phyloP scores from a whole-genome alignment of 176 grass and related monocot species.

The Zizania latifolia region DNA sequence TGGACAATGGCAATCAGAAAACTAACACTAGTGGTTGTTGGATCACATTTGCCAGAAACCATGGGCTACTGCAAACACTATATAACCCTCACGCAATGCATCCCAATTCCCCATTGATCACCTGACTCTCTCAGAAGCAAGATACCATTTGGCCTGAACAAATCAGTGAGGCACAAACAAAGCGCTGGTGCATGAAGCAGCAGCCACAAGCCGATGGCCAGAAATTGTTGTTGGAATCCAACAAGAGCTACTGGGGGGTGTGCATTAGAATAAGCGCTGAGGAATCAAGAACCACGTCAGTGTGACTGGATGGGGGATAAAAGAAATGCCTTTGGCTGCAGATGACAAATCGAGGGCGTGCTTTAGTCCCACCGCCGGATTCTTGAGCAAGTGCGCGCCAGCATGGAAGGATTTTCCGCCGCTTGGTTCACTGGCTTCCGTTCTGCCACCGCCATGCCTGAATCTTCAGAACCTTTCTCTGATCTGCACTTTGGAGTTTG shows the following conservation, averaged over 20 bases:
- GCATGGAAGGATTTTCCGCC: neutral
- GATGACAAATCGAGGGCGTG: constrained; percentile 11
- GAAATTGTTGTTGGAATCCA: constrained; percentile 17
- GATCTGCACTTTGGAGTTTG: neutral
- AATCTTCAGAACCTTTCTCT: neutral
- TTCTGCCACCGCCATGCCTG: neutral
- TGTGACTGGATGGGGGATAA: constrained; percentile 19
- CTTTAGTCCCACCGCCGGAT: constrained; percentile 26
- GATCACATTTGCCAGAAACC: neutral
- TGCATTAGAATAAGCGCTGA: constrained; percentile 20
- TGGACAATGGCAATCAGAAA: neutral
- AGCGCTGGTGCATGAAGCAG: constrained; percentile 2
- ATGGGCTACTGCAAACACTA: neutral
- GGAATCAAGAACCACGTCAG: constrained; percentile 46
- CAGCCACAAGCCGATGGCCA: constrained; percentile 5
- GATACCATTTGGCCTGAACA: neutral
- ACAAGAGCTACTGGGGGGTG: neutral
- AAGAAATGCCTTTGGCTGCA: neutral
- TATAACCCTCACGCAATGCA: neutral
- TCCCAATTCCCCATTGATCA: neutral
- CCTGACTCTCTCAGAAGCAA: constrained; percentile 16
- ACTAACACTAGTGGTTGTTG: neutral
- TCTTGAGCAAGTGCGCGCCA: constrained; percentile 6
- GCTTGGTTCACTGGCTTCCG: neutral
- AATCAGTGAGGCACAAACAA: constrained; percentile 9